Conservation (phyloP, 2,329 filamentous ascomycete genomes). For the Aspergillaceae sp. region DNA sequence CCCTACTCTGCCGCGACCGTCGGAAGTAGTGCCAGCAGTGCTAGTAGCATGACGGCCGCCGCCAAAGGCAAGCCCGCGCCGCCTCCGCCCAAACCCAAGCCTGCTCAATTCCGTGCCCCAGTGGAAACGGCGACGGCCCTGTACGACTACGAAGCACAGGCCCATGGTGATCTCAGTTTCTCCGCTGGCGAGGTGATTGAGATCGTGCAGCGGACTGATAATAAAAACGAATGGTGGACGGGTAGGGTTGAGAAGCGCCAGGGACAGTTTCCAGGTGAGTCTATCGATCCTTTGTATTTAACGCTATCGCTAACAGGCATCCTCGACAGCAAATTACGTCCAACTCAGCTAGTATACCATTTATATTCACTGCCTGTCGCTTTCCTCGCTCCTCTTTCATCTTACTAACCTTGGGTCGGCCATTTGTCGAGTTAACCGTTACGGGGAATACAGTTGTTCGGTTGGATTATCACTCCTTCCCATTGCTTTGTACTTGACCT, state of each 20-base stretch:
- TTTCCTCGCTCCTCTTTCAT: background rate
- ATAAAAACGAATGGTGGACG: constrained; percentile 96
- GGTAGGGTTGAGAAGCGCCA: constrained; percentile 70
- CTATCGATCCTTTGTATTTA: too few relatives aligned
- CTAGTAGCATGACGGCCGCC: constrained; percentile 41
- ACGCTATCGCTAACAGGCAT: constrained; percentile 5
- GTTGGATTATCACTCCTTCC: too few relatives aligned
- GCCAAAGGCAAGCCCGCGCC: constrained; percentile 60
- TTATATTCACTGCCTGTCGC: background rate
- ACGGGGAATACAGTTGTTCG: too few relatives aligned
- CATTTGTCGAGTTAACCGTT: too few relatives aligned
- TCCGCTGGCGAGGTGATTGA: constrained; percentile 81
- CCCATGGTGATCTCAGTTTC: constrained; percentile 89
- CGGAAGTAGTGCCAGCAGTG: constrained; percentile 21
- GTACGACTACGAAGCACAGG: constrained; percentile 94
- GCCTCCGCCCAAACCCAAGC: constrained; percentile 74
- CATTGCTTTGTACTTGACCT: too few relatives aligned
- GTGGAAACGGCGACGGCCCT: constrained; percentile 79
- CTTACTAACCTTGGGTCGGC: too few relatives aligned
- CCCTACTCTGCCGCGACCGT: constrained; percentile 51
- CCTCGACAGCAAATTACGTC: constrained; percentile 29
- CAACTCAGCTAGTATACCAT: constrained; percentile 19
- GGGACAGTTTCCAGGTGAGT: constrained; percentile 89
- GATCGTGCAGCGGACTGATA: constrained; percentile 71
- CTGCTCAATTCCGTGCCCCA: constrained; percentile 60